phyloP scores from a whole-genome alignment of 73 alveolate genomes.

The Symbiodinium pilosum region DNA sequence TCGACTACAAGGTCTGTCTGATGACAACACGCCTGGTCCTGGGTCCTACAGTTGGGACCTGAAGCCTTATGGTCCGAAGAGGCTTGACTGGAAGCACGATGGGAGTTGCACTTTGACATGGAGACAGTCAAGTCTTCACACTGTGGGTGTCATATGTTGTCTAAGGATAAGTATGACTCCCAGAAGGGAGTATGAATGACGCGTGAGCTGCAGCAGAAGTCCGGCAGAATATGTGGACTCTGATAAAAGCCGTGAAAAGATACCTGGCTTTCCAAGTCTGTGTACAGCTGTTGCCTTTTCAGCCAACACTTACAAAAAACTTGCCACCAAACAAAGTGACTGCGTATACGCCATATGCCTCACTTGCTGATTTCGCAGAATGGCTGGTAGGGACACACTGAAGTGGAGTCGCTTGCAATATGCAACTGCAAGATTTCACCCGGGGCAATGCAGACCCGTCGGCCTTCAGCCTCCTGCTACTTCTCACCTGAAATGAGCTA shows the following conservation, averaged over 20 bases:
- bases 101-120: too few relatives aligned
- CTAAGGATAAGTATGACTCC: conserved; percentile 22
- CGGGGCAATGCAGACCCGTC: background rate
- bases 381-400: background rate
- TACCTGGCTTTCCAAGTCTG: too few relatives aligned
- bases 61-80: conserved; percentile 93
- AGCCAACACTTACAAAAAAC: too few relatives aligned
- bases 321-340: too few relatives aligned
- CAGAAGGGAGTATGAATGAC: conserved; percentile 17
- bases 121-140: too few relatives aligned
- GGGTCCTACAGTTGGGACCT: conserved; percentile 92
- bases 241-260: too few relatives aligned
- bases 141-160: too few relatives aligned
- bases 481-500: background rate
- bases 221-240: too few relatives aligned
- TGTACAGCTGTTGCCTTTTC: too few relatives aligned
- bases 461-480: background rate
- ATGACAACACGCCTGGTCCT: conserved; percentile 59
- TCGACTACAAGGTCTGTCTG: conserved; percentile 34
- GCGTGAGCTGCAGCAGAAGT: background rate
- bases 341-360: too few relatives aligned
- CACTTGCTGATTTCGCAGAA: too few relatives aligned
- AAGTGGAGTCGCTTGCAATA: background rate
- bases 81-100: background rate
- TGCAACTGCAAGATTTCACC: background rate